Percentiles rank a stretch among this genome's conserved stretches.
phyloP scores from a whole-genome alignment of 2,329 filamentous ascomycete species.

The Calonectria pauciramosa region DNA sequence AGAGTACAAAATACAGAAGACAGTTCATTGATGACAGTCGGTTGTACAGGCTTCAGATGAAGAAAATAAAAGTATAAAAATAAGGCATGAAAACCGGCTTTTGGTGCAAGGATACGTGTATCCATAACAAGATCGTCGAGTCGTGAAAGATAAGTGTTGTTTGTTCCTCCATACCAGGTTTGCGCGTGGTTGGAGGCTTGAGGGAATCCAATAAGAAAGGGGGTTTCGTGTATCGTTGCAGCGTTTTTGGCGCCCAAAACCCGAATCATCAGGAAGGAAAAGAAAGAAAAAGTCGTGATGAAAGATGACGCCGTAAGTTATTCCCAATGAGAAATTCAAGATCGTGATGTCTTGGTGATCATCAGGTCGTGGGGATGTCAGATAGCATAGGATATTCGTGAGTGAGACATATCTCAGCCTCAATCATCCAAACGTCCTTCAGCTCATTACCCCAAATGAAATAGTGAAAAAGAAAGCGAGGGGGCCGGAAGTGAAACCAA shows the following conservation, averaged over 20 bases:
- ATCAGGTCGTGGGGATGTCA: constrained; percentile 45
- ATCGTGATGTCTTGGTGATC: constrained; percentile 43
- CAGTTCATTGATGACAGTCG: constrained; percentile 28
- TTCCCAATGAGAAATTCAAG: constrained; percentile 16
- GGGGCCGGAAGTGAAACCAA: background rate
- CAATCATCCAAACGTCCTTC: constrained; percentile 36
- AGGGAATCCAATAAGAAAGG: background rate
- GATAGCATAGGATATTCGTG: constrained; percentile 29
- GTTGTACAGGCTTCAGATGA: constrained; percentile 32
- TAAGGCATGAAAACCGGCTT: constrained; percentile 14
- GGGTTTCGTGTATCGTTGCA: constrained; percentile 20
- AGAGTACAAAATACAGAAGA: constrained; percentile 38
- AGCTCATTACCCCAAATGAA: constrained; percentile 30
- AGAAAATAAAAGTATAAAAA: constrained; percentile 1
- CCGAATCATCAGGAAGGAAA: constrained; percentile 15
- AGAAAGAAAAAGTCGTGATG: constrained; percentile 14
- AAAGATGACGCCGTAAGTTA: constrained; percentile 7
- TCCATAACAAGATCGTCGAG: constrained; percentile 36
- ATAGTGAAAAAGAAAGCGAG: background rate
- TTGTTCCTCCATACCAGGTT: background rate
- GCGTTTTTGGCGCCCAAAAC: constrained; percentile 10
- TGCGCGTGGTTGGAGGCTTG: constrained; percentile 34
- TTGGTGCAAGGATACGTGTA: constrained; percentile 12
- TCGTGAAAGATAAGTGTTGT: constrained; percentile 32
- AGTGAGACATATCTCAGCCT: constrained; percentile 14